These are phyloP conservation scores for Trichopus zeylanicus DNA, from an alignment of 116 monocot species.

Conservation along the genomic window DNA sequence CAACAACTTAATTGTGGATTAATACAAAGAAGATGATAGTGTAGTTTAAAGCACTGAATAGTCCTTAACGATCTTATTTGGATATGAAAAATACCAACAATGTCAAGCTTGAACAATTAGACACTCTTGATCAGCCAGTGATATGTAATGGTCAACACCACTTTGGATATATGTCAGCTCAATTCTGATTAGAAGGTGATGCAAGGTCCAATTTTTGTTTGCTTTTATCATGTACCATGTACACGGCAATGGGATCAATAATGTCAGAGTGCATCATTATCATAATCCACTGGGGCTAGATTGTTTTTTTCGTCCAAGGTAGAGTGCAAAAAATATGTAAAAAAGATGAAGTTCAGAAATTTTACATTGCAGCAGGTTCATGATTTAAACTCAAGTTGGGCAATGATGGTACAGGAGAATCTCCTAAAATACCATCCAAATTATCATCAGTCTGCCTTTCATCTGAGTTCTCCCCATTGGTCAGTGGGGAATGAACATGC, in stretches of 20 bases:
- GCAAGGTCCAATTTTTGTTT: no score
- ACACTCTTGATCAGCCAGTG: no score
- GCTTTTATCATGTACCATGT: no score
- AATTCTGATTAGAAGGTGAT: no score
- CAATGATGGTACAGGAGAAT: constrained; percentile 1
- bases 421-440: constrained; percentile 4
- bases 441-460: constrained; percentile 11
- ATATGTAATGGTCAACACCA: no score
- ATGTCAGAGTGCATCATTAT: no score
- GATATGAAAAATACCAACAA: no score
- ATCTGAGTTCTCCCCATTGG: constrained; percentile 10
- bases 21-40: background rate
- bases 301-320: no score
- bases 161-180: no score
- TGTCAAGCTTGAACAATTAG: no score
- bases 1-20: background rate
- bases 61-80: background rate
- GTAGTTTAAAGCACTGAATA: background rate
- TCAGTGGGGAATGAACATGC: background rate
- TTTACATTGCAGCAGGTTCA: constrained; percentile 36
- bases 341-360: background rate
- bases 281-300: no score
- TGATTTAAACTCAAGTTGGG: constrained; percentile 9
- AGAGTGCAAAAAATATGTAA: background rate
- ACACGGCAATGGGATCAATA: no score